Base-by-base conservation (phyloP, 768 basidiomycete genomes). In the Tylopilus intermedius region DNA sequence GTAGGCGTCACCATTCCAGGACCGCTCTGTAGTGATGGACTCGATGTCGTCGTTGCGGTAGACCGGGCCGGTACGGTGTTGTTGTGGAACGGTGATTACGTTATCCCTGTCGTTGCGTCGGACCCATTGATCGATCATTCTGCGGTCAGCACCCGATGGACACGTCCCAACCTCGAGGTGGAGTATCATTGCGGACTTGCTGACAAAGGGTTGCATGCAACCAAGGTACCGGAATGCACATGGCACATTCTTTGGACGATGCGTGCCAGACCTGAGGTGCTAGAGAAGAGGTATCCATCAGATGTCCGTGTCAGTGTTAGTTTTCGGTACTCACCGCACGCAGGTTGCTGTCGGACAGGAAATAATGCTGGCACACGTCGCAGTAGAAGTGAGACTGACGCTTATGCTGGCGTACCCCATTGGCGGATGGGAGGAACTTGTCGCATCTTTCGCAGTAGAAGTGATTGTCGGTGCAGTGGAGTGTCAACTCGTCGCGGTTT, bases 101-200 rank as follows among this genome's bases (percentile, higher is more conserved):
- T 79, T 72, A 45, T 63, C 49, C 4, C 56, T 70, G 62, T 87
- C 84, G 46, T 70, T 49, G 46, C 70, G 29, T 45, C 68, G 72
- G 45, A 83, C 69, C 51, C 62, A 67, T 37, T 59, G 63, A 44
- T 67, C 50, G 50, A 74, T 55, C 49, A 71, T 69, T 33, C 63
- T 61, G 51, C 76, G 75, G 29, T 64, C 64, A 37, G 79, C 64
- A 10, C 80, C 76, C 0, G 83, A 83, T 22, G 56, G 47, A 62
- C 87, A 87, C 3, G 62, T 55, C 1, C 84, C 85, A 9, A 74
- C 69, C 60, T 88, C 87, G 62, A 86, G 74, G 64, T 89, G 86
- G 29, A 79, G 74, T 30, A 80, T 60, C 43, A 88, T 71, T 9
- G 82, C 79, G 7, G 83, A 75, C 39, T 59, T 69, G 18, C 77